These are phyloP conservation scores for Diplogelasinospora grovesii DNA, from an alignment of 495 filamentous ascomycete genomes.

Conservation along the genomic window DNA sequence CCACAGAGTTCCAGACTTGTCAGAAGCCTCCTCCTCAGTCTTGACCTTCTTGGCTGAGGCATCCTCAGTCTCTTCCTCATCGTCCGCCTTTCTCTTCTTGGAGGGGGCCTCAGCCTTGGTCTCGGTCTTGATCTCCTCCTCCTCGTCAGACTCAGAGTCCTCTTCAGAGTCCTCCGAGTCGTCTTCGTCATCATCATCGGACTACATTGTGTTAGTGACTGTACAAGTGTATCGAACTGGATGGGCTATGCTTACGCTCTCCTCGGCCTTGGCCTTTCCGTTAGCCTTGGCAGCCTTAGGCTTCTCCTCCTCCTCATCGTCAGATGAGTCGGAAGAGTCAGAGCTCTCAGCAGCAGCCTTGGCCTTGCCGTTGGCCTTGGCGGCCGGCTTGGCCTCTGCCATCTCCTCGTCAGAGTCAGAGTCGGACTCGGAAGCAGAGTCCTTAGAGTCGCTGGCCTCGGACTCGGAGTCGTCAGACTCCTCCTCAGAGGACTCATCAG, in stretches of 20 bases:
- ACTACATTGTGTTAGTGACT: constrained; percentile 18
- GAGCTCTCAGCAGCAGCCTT: constrained; percentile 24
- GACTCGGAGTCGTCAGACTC: constrained; percentile 4
- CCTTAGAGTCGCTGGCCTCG: constrained; percentile 32
- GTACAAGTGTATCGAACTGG: neutral
- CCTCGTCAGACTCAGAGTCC: constrained; percentile 39
- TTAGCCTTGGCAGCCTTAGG: constrained; percentile 19
- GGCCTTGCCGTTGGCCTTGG: constrained; percentile 29
- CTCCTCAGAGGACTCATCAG: constrained; percentile 12
- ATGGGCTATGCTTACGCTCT: constrained; percentile 23
- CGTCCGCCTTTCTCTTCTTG: constrained; percentile 51
- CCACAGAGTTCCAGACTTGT: constrained; percentile 65
- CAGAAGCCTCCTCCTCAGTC: constrained; percentile 46
- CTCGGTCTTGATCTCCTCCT: constrained; percentile 37
- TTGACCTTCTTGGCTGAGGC: constrained; percentile 76
- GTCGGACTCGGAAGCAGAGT: constrained; percentile 26
- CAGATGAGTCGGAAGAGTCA: constrained; percentile 16
- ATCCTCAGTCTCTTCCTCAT: constrained; percentile 53
- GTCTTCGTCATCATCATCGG: constrained; percentile 14
- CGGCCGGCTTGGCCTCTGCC: constrained; percentile 40
- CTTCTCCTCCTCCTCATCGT: constrained; percentile 16
- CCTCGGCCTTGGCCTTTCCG: constrained; percentile 16
- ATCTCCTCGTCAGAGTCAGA: constrained; percentile 42
- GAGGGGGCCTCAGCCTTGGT: constrained; percentile 37
- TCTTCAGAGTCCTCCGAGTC: constrained; percentile 19